These are phyloP conservation scores for Apiotrichum brassicae DNA, from an alignment of 1,284 basidiomycete genomes.

Conservation along the genomic window DNA sequence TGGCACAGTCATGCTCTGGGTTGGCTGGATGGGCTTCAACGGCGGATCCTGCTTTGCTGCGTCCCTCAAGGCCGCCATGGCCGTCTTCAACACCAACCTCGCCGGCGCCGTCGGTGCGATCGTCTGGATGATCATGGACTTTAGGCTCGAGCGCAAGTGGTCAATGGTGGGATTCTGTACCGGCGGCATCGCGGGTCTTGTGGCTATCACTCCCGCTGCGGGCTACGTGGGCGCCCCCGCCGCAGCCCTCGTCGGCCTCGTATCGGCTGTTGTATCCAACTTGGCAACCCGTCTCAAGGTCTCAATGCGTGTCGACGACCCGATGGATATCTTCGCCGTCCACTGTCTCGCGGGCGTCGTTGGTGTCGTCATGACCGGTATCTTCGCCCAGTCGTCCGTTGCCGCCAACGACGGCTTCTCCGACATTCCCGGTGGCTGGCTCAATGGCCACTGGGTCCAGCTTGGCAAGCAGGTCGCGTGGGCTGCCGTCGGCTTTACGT, in stretches of 20 bases:
- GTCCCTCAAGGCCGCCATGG: conserved; percentile 78
- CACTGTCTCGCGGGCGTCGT: conserved; percentile 86
- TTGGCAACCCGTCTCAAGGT: conserved; percentile 74
- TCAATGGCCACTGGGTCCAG: conserved; percentile 65
- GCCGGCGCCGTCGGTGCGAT: conserved; percentile 56
- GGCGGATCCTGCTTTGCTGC: conserved; percentile 77
- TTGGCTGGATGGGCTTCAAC: conserved; percentile 62
- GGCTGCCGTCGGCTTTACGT: conserved; percentile 60
- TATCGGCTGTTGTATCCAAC: conserved; percentile 72
- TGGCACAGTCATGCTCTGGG: conserved; percentile 84
- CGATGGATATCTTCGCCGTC: conserved; percentile 73
- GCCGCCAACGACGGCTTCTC: conserved; percentile 60
- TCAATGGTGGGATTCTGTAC: conserved; percentile 82
- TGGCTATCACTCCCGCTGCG: conserved; percentile 67
- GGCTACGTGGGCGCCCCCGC: conserved; percentile 50
- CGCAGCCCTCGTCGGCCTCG: conserved; percentile 64
- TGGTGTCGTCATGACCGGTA: conserved; percentile 58
- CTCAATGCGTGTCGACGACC: conserved; percentile 45
- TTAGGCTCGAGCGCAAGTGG: conserved; percentile 67
- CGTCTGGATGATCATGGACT: conserved; percentile 86
- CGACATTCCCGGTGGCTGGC: conserved; percentile 61
- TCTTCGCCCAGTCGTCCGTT: conserved; percentile 71
- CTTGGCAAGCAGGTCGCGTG: conserved; percentile 80
- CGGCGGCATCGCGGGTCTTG: conserved; percentile 60
- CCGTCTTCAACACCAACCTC: conserved; percentile 78